A percentile compares a stretch with the other conserved stretches of the same genome.
Evolutionary conservation across 2,329 filamentous ascomycete species (phyloP).

Genomic region (Paecilomyces variotii): DNA sequence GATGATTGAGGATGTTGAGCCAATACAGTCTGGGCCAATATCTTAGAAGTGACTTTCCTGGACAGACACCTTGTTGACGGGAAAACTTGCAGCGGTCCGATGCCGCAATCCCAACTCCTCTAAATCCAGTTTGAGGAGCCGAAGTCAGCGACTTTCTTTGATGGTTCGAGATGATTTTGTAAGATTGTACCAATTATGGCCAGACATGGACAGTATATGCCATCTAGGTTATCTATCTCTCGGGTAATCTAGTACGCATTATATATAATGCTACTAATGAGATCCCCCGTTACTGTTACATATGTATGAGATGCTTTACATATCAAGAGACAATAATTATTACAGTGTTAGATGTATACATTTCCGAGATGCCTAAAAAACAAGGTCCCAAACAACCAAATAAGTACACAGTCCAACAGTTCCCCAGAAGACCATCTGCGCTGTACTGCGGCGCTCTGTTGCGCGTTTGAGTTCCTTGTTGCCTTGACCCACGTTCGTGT

Average conservation of each 20-base stretch:
- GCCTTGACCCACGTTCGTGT: conserved; percentile 78
- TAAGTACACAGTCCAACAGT: conserved; percentile 67
- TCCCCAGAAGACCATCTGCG: conserved; percentile 73
- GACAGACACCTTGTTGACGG: neutral
- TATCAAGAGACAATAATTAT: neutral
- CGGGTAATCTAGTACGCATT: neutral
- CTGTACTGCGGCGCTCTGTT: conserved; percentile 60
- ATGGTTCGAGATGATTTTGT: no score
- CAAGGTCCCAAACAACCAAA: conserved; percentile 68
- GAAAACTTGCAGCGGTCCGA: neutral
- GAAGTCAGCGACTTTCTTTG: no score
- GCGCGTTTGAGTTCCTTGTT: conserved; percentile 89
- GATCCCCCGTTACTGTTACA: neutral
- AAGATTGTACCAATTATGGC: no score
- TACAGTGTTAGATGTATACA: neutral
- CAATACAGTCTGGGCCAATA: no score
- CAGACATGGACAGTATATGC: no score
- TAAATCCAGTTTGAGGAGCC: no score
- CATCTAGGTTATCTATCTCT: neutral
- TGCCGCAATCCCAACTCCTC: neutral
- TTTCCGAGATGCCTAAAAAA: conserved; percentile 38
- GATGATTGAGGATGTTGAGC: no score
- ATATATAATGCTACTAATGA: neutral
- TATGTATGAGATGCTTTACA: neutral
- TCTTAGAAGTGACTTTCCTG: no score